Evolutionary conservation across 2,329 filamentous ascomycete species (phyloP).

Genomic region (Polytolypa hystricis): DNA sequence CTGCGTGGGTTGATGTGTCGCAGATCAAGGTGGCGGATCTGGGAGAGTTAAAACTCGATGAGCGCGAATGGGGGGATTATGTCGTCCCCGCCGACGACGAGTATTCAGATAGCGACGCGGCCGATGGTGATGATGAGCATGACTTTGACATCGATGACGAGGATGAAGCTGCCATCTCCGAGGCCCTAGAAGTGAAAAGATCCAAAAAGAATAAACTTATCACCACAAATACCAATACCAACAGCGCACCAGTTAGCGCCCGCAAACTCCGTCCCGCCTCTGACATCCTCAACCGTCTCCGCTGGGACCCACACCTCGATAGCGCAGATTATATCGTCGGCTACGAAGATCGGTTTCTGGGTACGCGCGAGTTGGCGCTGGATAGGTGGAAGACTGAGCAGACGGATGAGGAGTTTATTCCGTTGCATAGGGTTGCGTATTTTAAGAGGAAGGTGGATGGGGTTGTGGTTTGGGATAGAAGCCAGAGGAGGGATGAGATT

Average conservation of each 20-base stretch:
- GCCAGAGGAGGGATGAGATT: constrained; percentile 35
- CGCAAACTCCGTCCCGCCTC: constrained; percentile 16
- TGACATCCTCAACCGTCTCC: constrained; percentile 39
- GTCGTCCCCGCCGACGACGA: not conserved
- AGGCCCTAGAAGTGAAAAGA: not conserved
- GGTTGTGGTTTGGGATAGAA: constrained; percentile 41
- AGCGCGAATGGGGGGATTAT: constrained; percentile 10
- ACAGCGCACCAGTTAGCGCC: not conserved
- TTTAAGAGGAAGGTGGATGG: constrained; percentile 33
- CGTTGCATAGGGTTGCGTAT: constrained; percentile 43
- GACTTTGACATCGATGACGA: constrained; percentile 5
- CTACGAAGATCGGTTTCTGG: constrained; percentile 44
- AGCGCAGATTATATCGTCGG: constrained; percentile 39
- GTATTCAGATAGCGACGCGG: constrained; percentile 7
- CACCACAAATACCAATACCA: not conserved
- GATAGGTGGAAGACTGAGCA: constrained; percentile 43
- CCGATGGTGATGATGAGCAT: constrained; percentile 7
- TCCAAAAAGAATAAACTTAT: not conserved
- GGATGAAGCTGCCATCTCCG: not conserved
- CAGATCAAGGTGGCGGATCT: constrained; percentile 17
- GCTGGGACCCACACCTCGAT: constrained; percentile 39
- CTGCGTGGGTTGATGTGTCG: constrained; percentile 25
- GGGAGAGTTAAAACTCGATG: constrained; percentile 10
- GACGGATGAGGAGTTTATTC: constrained; percentile 47
- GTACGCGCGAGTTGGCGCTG: constrained; percentile 37